Base-by-base conservation (phyloP, 164 flowering plant genomes). In the Tetracentron sinense region DNA sequence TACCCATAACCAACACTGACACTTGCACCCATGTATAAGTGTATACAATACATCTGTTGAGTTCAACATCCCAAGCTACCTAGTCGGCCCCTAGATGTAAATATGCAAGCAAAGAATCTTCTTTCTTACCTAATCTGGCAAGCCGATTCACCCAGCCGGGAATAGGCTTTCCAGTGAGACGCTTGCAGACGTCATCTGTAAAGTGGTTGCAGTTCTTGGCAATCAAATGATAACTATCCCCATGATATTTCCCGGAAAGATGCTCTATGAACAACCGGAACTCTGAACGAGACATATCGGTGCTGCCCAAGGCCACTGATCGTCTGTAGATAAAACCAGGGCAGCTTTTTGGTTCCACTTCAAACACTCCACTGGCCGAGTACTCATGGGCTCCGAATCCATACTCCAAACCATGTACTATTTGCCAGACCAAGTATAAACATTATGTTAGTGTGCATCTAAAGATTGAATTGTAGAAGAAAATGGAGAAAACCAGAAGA, bases 111-210 rank as follows among this genome's bases (percentile, higher is more conserved):
- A 54, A 11, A 28, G 54, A 33, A 15, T 25, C 49, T n/a, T 6
- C 27, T 23, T 20, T 38, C 75, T 77, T 74, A 94, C 98, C 98
- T 68, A 90, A 44, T 74, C 84, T 79, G 53, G 98, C 97, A 42
- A 94, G 79, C 33, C 98, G 84, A 75, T 93, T 93, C 44, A 93
- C 95, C 98, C 98, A 93, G 30, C 97, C 92, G 64, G 98, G 97
- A 71, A 89, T 89, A 51, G 82, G 71, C 72, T 87, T 89, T 53
- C 98, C 98, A n/a, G 87, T 89, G 56, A 93, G 81, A 47, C 69
- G 82, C 74, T 46, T 29, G 62, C 82, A 79, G 29, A 90, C 87
- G 67, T 93, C 98, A 69, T 90, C 85, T 6, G 95, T 84, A 66
- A 93, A 93, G 73, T 93, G 97, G 79, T 93, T 93, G 85, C 98